Base-by-base conservation (phyloP, 768 basidiomycete genomes). In the Tulasnella sp. region DNA sequence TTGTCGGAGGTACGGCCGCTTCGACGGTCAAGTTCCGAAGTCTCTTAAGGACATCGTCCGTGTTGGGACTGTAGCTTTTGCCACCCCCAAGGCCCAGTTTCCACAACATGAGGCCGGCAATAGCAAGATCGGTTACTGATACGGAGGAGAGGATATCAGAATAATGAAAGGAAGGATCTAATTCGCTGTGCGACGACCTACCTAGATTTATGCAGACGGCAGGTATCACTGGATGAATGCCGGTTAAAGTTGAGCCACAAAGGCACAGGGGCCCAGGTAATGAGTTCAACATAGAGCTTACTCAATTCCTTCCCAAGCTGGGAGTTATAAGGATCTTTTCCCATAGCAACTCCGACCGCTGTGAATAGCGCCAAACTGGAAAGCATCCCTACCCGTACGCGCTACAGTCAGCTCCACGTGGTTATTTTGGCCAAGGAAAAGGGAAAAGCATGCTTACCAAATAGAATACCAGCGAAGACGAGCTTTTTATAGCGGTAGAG, bases 51-150 rank as follows among this genome's bases (percentile, higher is more conserved):
- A 75, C 74, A 11, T 46, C 42, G 32, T 75, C 9, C 37, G 74
- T 75, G 23, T 75, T 61, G 37, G 44, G 46, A 10, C 51, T 32
- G 48, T 42, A 75, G 61, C 61, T 35, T 35, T 48, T 5, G 18
- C 61, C 61, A 37, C 32, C 46, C 13, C 26, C 18, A 15, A 67
- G 0, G 3, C 61, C 61, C 3, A 75, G 46, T 32, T 75, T 75
- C 46, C 55, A 75, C 4, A 48, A 18, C 10, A 20, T 48, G 44
- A 61, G 44, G 3, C 44, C 29, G n/a, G 74, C 16, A 35, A 75
- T 75, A 5, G 46, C 26, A 42, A 55, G n/a, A n/a, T 75, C 74
- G 46, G 55, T 75, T 15, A 42, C 74, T 75, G 26, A 42, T 35
- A 15, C 13, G 44, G 44, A 15, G 4, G 1, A 18, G 15, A 44